Percentiles rank a stretch among this genome's conserved stretches.
phyloP scores from a whole-genome alignment of 2,329 filamentous ascomycete species.

The Ascocoryne sarcoides region DNA sequence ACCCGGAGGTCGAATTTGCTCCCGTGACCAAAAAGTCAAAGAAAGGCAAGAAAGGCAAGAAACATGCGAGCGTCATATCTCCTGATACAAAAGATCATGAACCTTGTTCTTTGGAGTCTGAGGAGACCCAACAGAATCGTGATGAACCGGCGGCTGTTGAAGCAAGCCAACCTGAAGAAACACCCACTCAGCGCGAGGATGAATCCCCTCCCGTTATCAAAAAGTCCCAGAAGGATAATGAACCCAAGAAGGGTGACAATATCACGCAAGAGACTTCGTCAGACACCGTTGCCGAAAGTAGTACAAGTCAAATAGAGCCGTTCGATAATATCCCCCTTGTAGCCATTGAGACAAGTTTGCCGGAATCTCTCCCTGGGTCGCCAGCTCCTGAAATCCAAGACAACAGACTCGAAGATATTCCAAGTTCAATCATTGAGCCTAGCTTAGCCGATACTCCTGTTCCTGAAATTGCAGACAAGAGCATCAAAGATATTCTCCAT shows the following conservation, averaged over 20 bases:
- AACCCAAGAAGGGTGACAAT: slow-evolving; percentile 6
- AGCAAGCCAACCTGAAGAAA: no score
- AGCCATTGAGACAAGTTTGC: background rate
- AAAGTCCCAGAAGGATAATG: slow-evolving; percentile 17
- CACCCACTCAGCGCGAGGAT: background rate
- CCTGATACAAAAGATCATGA: no score
- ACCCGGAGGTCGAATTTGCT: background rate
- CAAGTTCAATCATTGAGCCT: background rate
- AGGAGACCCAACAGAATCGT: no score
- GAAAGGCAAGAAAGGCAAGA: slow-evolving; percentile 16
- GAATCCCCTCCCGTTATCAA: background rate
- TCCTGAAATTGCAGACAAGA: slow-evolving; percentile 1
- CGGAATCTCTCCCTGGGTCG: background rate
- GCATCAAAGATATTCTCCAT: background rate
- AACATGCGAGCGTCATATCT: slow-evolving; percentile 2
- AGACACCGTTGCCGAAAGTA: slow-evolving; percentile 1
- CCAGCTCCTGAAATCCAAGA: background rate
- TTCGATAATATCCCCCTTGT: background rate
- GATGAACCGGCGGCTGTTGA: no score
- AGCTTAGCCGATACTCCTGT: background rate
- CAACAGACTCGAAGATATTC: background rate
- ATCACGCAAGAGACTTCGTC: background rate
- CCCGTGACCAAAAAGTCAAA: slow-evolving; percentile 15
- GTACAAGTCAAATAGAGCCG: slow-evolving; percentile 8
- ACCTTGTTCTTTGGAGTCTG: no score